A percentile compares a stretch with the other conserved stretches of the same genome.
Evolutionary conservation across 2,329 filamentous ascomycete genomes (phyloP).

Genomic region (Alternaria sp.): DNA sequence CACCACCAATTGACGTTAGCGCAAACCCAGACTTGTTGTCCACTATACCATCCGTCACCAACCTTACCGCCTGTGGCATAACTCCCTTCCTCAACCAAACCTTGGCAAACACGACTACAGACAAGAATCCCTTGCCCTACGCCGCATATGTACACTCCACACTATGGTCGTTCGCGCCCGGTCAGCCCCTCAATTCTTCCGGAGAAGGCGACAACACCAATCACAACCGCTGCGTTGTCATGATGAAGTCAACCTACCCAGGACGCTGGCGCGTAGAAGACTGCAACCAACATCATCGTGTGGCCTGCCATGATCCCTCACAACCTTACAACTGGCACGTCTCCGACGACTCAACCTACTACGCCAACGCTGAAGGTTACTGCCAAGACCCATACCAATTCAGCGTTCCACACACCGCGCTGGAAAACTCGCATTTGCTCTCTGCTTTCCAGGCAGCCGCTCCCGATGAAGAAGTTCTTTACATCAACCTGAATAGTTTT

Average conservation of each 20-base stretch:
- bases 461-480: conserved; percentile 51
- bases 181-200: conserved; percentile 63
- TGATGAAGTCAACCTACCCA: conserved; percentile 55
- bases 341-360: conserved; percentile 55
- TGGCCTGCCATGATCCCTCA: conserved; percentile 64
- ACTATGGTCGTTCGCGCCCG: conserved; percentile 68
- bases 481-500: conserved; percentile 69
- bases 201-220: conserved; percentile 32
- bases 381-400: conserved; percentile 64
- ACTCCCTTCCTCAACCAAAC: conserved; percentile 67
- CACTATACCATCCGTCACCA: conserved; percentile 44
- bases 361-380: conserved; percentile 53
- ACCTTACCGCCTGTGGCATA: conserved; percentile 66
- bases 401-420: conserved; percentile 65
- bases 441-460: conserved; percentile 34
- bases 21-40: conserved; percentile 35
- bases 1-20: conserved; percentile 28
- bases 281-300: conserved; percentile 61
- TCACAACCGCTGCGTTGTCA: conserved; percentile 63
- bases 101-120: conserved; percentile 61
- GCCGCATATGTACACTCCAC: conserved; percentile 60
- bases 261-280: conserved; percentile 68
- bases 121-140: conserved; percentile 59
- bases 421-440: conserved; percentile 69
- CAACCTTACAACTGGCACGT: conserved; percentile 68